These are phyloP conservation scores for Aspergillus vadensis DNA, from an alignment of 2,329 filamentous ascomycete species.

Conservation along the genomic window DNA sequence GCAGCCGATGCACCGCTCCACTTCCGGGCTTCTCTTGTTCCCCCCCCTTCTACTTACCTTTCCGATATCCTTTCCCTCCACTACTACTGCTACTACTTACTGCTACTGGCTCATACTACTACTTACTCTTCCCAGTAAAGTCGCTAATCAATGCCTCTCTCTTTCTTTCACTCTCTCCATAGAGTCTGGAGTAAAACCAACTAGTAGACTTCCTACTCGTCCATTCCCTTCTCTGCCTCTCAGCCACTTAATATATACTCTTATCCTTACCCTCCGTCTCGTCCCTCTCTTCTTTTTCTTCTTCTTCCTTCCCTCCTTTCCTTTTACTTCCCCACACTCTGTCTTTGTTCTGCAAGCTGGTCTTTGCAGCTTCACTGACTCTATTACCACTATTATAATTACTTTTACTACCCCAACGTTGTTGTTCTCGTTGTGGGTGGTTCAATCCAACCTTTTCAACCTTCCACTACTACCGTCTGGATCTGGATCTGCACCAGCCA, in stretches of 20 bases:
- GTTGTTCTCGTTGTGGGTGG: not conserved
- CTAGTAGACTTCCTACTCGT: slow-evolving; percentile 4
- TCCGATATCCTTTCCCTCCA: slow-evolving; percentile 6
- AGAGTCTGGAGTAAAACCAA: not conserved
- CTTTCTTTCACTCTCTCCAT: not conserved
- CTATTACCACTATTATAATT: too few relatives aligned
- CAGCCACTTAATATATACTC: not conserved
- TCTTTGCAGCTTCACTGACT: slow-evolving; percentile 23
- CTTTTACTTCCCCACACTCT: slow-evolving; percentile 4
- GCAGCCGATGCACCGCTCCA: slow-evolving; percentile 1
- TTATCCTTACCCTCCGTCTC: slow-evolving; percentile 5
- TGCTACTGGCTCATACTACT: not conserved
- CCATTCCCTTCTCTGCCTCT: slow-evolving; percentile 5
- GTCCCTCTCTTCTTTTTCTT: not conserved
- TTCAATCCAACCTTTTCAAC: not conserved
- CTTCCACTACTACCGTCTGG: not conserved
- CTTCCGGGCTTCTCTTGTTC: not conserved
- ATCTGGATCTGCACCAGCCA: slow-evolving; percentile 5
- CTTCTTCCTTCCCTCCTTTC: not conserved
- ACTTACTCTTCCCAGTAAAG: not conserved
- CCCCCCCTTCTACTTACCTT: slow-evolving; percentile 2
- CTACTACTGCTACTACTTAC: too few relatives aligned
- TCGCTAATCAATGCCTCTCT: not conserved
- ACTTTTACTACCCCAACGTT: not conserved
- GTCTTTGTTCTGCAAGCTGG: slow-evolving; percentile 26